These are phyloP conservation scores for Achaetomiella virescens DNA, from an alignment of 495 filamentous ascomycete genomes.

Conservation along the genomic window DNA sequence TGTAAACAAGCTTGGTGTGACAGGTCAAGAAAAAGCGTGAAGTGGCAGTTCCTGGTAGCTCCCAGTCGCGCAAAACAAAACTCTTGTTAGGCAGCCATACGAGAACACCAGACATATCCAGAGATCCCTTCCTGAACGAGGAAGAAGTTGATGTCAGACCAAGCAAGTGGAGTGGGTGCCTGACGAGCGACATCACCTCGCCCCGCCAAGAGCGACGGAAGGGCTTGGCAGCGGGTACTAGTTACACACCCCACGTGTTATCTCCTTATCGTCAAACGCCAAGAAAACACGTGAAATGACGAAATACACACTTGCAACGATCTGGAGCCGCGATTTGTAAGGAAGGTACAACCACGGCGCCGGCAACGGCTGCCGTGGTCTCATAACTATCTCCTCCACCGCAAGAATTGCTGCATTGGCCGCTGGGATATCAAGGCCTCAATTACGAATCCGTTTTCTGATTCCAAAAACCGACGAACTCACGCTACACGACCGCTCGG, in stretches of 20 bases:
- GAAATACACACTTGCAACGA: slow-evolving; percentile 9
- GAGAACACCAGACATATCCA: too few species aligned
- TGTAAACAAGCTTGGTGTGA: too few species aligned
- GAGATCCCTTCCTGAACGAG: not conserved
- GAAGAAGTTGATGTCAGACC: not conserved
- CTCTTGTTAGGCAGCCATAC: too few species aligned
- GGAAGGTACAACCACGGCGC: slow-evolving; percentile 8
- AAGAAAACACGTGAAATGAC: slow-evolving; percentile 32
- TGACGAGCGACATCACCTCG: not conserved
- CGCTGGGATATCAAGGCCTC: not conserved
- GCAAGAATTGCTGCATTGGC: not conserved
- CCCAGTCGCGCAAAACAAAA: too few species aligned
- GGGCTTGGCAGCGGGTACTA: not conserved
- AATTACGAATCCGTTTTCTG: too few species aligned
- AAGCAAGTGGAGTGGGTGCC: too few species aligned
- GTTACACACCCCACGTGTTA: not conserved
- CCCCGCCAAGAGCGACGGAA: not conserved
- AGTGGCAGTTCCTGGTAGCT: not conserved
- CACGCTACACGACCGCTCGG: not conserved
- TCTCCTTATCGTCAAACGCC: not conserved
- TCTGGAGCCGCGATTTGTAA: not conserved
- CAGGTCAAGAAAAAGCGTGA: not conserved
- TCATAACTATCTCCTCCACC: not conserved
- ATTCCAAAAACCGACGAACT: not conserved
- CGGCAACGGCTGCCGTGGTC: slow-evolving; percentile 10